phyloP scores from a whole-genome alignment of 1,284 basidiomycete species.

The Taiwanofungus camphoratus region DNA sequence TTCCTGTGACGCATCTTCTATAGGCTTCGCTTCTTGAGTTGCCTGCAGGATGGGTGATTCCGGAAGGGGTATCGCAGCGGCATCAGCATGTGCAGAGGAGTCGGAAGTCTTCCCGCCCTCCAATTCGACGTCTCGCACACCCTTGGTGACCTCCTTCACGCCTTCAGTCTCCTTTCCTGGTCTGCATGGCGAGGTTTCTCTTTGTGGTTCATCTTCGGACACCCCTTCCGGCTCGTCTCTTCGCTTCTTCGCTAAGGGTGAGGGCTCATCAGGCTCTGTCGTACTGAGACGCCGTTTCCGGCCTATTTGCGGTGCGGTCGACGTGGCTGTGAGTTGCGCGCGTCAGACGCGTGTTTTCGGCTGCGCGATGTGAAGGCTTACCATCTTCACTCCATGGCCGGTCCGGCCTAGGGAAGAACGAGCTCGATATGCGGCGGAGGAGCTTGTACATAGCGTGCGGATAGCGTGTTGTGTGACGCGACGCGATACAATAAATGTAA shows the following conservation, averaged over 20 bases:
- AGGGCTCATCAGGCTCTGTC: conserved; percentile 40
- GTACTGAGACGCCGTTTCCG: conserved; percentile 59
- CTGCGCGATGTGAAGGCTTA: conserved; percentile 31
- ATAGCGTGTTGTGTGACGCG: neutral
- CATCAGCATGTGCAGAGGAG: conserved; percentile 34
- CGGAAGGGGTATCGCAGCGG: conserved; percentile 43
- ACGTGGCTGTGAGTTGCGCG: conserved; percentile 47
- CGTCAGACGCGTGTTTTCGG: conserved; percentile 19
- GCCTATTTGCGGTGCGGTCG: conserved; percentile 62
- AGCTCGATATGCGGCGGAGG: conserved; percentile 63
- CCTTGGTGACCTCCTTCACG: conserved; percentile 63
- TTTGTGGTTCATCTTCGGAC: conserved; percentile 16
- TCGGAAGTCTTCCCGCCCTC: conserved; percentile 33
- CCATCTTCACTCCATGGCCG: conserved; percentile 72
- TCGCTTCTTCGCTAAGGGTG: conserved; percentile 39
- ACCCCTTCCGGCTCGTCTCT: conserved; percentile 30
- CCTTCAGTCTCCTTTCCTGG: conserved; percentile 36
- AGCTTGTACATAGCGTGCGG: conserved; percentile 53
- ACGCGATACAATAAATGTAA: conserved; percentile 3
- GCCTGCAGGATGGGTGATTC: conserved; percentile 31
- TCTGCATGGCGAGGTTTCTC: conserved; percentile 18
- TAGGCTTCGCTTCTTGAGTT: conserved; percentile 11
- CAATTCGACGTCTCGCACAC: conserved; percentile 63
- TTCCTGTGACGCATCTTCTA: neutral
- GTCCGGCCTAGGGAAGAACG: conserved; percentile 65